Evolutionary conservation across 805 yeast species (phyloP).

Genomic region (Kuraishia piskuri): DNA sequence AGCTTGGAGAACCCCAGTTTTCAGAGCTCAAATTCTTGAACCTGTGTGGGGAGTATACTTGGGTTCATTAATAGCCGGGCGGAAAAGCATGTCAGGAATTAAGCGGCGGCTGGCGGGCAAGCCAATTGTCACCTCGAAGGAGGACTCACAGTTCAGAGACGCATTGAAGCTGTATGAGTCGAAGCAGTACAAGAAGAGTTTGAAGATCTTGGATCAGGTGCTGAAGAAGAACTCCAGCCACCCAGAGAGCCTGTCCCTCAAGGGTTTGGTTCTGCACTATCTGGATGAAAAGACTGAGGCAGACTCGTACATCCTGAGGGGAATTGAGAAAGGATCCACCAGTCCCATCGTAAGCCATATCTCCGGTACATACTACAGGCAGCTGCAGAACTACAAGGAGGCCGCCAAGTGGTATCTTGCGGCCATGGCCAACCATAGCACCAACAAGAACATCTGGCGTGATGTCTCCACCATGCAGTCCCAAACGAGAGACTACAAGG

Average conservation of each 20-base stretch:
- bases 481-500: conserved; percentile 68
- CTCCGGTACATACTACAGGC: conserved; percentile 74
- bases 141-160: conserved; percentile 67
- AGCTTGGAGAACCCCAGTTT: neutral
- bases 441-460: conserved; percentile 69
- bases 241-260: conserved; percentile 76
- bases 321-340: conserved; percentile 45
- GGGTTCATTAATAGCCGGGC: neutral
- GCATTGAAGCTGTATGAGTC: conserved; percentile 78
- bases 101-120: neutral
- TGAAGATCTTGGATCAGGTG: conserved; percentile 66
- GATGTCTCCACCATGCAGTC: conserved; percentile 76
- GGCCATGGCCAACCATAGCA: conserved; percentile 70
- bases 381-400: conserved; percentile 57
- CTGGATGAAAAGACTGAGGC: conserved; percentile 58
- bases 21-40: neutral
- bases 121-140: conserved; percentile 32
- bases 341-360: conserved; percentile 78
- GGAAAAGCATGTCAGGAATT: neutral
- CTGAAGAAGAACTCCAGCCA: conserved; percentile 69
- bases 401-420: conserved; percentile 73
- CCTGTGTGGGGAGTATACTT: neutral
- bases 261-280: conserved; percentile 62
- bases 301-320: conserved; percentile 48
- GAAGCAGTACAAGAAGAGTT: conserved; percentile 80